These are phyloP conservation scores for Phytopythium chamaehyphon DNA, from an alignment of 352 stramenopile genomes.

Conservation along the genomic window DNA sequence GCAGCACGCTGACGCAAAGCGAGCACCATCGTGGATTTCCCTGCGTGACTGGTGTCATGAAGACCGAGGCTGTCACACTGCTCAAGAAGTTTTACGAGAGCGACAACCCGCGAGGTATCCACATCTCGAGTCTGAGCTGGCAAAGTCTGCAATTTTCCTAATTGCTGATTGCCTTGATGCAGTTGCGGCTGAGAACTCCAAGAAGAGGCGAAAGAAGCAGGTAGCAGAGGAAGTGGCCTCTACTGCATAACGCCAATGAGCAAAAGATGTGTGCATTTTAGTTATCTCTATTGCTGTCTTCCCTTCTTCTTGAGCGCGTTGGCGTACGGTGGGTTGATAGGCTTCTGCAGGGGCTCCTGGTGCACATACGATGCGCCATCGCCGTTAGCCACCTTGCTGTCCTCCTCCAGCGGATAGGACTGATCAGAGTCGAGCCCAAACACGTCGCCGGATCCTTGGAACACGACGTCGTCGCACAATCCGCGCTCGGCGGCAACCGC, in stretches of 20 bases:
- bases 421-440: slow-evolving; percentile 82
- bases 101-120: slow-evolving; percentile 85
- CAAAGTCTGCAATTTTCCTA: too few relatives aligned
- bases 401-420: slow-evolving; percentile 72
- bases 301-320: slow-evolving; percentile 58
- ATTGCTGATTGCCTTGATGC: slow-evolving; percentile 1
- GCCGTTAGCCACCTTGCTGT: slow-evolving; percentile 6
- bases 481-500: slow-evolving; percentile 33
- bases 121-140: background rate
- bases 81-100: slow-evolving; percentile 88
- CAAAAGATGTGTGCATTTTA: background rate
- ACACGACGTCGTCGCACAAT: slow-evolving; percentile 57
- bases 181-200: slow-evolving; percentile 62
- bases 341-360: slow-evolving; percentile 76
- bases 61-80: slow-evolving; percentile 78
- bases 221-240: background rate
- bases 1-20: slow-evolving; percentile 29
- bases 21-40: slow-evolving; percentile 53
- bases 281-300: slow-evolving; percentile 16
- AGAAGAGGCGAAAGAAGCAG: slow-evolving; percentile 71
- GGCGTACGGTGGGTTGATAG: slow-evolving; percentile 85
- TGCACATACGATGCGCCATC: slow-evolving; percentile 42
- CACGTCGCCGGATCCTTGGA: slow-evolving; percentile 69
- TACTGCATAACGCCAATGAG: background rate
- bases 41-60: slow-evolving; percentile 68